Conservation (phyloP, 1,284 basidiomycete genomes). For the Peniophora sp. region DNA sequence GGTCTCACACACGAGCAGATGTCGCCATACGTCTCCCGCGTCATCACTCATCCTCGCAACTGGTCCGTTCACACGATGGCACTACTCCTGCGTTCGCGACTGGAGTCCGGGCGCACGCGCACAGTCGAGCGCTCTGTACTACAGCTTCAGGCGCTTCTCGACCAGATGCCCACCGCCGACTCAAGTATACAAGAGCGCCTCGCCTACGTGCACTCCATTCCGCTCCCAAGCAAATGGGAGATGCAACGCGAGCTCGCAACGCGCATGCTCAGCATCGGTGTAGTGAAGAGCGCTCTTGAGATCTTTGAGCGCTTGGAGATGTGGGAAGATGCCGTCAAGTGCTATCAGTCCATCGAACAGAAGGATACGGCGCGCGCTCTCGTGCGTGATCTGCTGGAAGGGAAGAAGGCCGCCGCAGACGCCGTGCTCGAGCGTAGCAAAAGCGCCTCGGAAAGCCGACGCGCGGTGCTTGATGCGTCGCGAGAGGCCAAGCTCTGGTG, state of each 20-base stretch:
- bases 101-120: conserved; percentile 79
- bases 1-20: conserved; percentile 88
- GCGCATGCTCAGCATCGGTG: conserved; percentile 77
- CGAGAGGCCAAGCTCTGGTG: conserved; percentile 95
- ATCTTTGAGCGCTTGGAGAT: conserved; percentile 91
- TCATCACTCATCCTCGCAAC: conserved; percentile 80
- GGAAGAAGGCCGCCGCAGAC: conserved; percentile 76
- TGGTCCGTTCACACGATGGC: conserved; percentile 96
- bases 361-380: conserved; percentile 71
- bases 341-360: conserved; percentile 75
- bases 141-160: conserved; percentile 88
- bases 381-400: conserved; percentile 79
- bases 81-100: conserved; percentile 80
- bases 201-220: conserved; percentile 70
- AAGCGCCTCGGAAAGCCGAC: conserved; percentile 30
- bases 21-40: conserved; percentile 81
- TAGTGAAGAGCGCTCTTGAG: conserved; percentile 80
- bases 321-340: conserved; percentile 93
- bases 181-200: conserved; percentile 65
- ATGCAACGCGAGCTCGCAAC: conserved; percentile 83
- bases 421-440: conserved; percentile 60
- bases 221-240: conserved; percentile 84
- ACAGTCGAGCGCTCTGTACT: conserved; percentile 86
- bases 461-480: conserved; percentile 49
- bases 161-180: conserved; percentile 90